Conservation (phyloP, 176 grass and related monocot genomes). For the Lolium multiflorum region DNA sequence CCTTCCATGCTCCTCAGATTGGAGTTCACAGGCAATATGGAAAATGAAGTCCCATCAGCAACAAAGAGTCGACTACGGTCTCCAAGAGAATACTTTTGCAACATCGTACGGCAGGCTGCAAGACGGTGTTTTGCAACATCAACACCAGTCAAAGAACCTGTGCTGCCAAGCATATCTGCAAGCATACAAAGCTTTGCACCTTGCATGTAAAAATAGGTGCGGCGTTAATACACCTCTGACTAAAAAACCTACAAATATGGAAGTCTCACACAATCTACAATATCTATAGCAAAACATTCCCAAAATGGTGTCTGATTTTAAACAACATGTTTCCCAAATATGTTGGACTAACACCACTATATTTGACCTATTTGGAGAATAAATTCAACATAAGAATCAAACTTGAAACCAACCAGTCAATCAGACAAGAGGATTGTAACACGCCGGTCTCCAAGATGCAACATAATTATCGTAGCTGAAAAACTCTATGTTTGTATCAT, state of each 20-base stretch:
- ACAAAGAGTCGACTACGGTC: constrained; percentile 83
- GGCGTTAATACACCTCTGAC: constrained; percentile 11
- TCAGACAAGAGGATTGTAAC: background rate
- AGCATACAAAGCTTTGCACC: constrained; percentile 99
- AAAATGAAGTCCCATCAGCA: constrained; percentile 87
- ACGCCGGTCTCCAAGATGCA: background rate
- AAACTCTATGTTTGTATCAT: background rate
- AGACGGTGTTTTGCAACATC: constrained; percentile 88
- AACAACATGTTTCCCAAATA: background rate
- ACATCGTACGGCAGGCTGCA: constrained; percentile 90
- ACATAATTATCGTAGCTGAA: background rate
- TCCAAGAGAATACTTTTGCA: constrained; percentile 90
- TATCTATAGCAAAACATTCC: background rate
- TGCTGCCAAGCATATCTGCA: constrained; percentile 71
- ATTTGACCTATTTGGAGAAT: background rate
- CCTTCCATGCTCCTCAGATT: constrained; percentile 32
- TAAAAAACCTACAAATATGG: constrained; percentile 13
- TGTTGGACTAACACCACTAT: background rate
- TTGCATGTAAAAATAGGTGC: constrained; percentile 41
- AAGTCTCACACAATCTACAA: constrained; percentile 5
- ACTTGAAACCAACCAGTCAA: background rate
- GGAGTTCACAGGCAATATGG: constrained; percentile 64
- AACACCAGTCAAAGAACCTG: constrained; percentile 90
- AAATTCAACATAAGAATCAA: constrained; percentile 1
- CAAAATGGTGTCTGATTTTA: background rate